These are phyloP conservation scores for Globisporangium acanthophoron DNA, from an alignment of 352 stramenopile genomes.

Conservation along the genomic window DNA sequence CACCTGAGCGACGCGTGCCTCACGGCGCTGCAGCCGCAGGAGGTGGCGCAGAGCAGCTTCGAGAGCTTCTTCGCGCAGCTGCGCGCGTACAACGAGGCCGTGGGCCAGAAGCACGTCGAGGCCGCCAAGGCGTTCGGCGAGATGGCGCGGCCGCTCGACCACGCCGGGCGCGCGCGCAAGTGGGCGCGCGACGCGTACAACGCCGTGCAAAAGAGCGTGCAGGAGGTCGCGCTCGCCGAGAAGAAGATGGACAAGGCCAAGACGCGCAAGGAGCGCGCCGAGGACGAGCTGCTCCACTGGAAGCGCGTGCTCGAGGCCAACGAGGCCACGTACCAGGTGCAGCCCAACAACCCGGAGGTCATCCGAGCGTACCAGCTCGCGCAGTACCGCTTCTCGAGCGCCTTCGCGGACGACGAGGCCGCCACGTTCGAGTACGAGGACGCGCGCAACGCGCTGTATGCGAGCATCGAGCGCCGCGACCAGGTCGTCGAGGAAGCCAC, in stretches of 20 bases:
- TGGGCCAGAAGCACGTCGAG: conserved; percentile 72
- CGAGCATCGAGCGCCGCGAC: conserved; percentile 67
- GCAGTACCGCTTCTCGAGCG: conserved; percentile 55
- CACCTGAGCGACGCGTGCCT: conserved; percentile 77
- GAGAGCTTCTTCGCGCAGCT: conserved; percentile 73
- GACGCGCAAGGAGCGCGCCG: conserved; percentile 48
- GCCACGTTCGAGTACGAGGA: conserved; percentile 61
- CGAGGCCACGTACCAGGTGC: conserved; percentile 74
- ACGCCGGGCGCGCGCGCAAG: conserved; percentile 64
- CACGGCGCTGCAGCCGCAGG: conserved; percentile 66
- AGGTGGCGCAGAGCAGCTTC: conserved; percentile 78
- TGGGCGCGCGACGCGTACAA: conserved; percentile 81
- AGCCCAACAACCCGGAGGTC: conserved; percentile 74
- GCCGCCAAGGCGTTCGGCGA: conserved; percentile 72
- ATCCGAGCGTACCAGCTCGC: conserved; percentile 57
- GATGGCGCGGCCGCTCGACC: conserved; percentile 73
- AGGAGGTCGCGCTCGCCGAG: conserved; percentile 59
- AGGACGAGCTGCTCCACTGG: conserved; percentile 74
- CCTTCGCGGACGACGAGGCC: conserved; percentile 59
- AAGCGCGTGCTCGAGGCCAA: conserved; percentile 70
- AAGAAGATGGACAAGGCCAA: conserved; percentile 78
- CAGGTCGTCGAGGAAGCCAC: conserved; percentile 79
- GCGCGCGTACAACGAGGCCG: conserved; percentile 72
- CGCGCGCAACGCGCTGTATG: conserved; percentile 37
- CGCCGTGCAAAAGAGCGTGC: conserved; percentile 68